Percentiles rank a stretch among this genome's conserved stretches.
Evolutionary conservation across 345 rosid genomes (phyloP).

Genomic region (Ailanthus altissimus): DNA sequence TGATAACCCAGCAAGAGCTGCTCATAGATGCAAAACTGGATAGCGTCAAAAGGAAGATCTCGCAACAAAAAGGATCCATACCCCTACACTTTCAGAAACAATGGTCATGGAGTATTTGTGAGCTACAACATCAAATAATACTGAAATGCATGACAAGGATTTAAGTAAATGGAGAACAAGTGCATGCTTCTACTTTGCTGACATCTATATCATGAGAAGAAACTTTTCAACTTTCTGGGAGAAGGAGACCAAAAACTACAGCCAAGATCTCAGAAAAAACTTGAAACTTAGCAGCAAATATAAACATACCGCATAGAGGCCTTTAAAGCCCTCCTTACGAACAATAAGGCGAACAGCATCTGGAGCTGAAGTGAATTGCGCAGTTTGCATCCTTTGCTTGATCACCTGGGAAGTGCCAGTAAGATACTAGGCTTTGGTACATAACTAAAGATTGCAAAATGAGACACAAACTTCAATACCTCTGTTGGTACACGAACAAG

Average conservation of each 20-base stretch:
- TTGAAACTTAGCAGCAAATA: neutral
- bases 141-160: neutral
- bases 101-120: neutral
- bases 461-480: slow-evolving; percentile 36
- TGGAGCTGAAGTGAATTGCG: slow-evolving; percentile 66
- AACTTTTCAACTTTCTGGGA: neutral
- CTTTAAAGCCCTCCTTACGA: slow-evolving; percentile 62
- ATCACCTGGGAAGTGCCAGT: slow-evolving; percentile 49
- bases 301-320: slow-evolving; percentile 65
- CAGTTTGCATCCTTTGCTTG: slow-evolving; percentile 78
- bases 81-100: slow-evolving; percentile 51
- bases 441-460: neutral
- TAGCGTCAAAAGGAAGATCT: slow-evolving; percentile 93
- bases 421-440: neutral
- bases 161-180: neutral
- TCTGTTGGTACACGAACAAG: slow-evolving; percentile 77
- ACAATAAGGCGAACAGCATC: slow-evolving; percentile 65
- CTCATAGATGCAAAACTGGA: slow-evolving; percentile 92
- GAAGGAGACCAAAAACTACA: neutral
- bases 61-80: slow-evolving; percentile 84
- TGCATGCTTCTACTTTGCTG: neutral
- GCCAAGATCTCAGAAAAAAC: neutral
- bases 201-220: neutral
- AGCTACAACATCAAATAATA: neutral
- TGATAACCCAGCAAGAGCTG: slow-evolving; percentile 82